These are phyloP conservation scores for Globisporangium uncinulatum DNA, from an alignment of 352 stramenopile species.

Conservation along the genomic window DNA sequence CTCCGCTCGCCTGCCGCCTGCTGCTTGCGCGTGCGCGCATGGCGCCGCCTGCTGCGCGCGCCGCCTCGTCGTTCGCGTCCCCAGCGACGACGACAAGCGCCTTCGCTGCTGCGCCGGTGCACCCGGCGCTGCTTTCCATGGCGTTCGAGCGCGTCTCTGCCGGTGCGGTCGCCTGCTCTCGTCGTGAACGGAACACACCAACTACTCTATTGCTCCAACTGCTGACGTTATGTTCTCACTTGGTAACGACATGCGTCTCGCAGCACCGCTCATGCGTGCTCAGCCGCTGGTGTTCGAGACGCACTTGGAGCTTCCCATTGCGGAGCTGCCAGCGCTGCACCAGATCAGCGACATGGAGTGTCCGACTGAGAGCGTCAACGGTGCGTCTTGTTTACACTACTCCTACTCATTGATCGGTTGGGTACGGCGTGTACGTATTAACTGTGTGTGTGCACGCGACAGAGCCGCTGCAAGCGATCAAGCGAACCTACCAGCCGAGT, in stretches of 20 bases:
- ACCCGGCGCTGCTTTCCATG: conserved; percentile 14
- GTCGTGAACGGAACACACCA: too few species aligned
- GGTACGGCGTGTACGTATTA: not conserved
- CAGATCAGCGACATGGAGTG: conserved; percentile 11
- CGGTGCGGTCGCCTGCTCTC: conserved; percentile 3
- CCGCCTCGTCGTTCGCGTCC: conserved; percentile 5
- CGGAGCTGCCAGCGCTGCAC: conserved; percentile 14
- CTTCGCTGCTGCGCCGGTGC: not conserved
- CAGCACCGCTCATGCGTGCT: conserved; percentile 10
- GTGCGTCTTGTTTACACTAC: not conserved
- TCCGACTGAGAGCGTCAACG: conserved; percentile 12
- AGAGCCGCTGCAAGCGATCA: conserved; percentile 74
- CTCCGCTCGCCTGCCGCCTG: conserved; percentile 7
- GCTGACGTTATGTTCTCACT: not conserved
- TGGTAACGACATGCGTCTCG: not conserved
- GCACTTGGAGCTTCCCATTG: conserved; percentile 6
- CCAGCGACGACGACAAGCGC: not conserved
- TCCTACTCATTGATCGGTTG: not conserved
- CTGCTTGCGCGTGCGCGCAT: conserved; percentile 9
- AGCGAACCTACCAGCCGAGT: conserved; percentile 85
- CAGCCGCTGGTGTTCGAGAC: conserved; percentile 15
- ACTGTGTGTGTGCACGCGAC: not conserved
- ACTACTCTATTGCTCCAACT: not conserved
- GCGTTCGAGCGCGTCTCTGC: conserved; percentile 10
- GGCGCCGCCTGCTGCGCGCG: conserved; percentile 6